Percentiles rank a stretch among this genome's conserved stretches.
Evolutionary conservation across 176 grass and related monocot genomes (phyloP).

Genomic region (Neostapfia colusana): DNA sequence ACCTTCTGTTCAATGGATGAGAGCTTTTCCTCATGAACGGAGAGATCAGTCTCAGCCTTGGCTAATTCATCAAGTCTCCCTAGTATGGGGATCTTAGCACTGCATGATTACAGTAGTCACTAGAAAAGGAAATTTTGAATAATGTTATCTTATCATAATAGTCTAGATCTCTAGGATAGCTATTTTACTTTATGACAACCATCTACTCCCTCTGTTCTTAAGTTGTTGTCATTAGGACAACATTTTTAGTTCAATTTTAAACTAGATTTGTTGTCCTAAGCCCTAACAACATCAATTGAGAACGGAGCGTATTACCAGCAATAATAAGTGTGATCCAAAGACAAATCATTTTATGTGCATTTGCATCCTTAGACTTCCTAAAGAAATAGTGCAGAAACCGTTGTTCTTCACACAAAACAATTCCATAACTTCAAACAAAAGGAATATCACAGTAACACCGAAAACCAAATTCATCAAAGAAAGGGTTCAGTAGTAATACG

Average conservation of each 20-base stretch:
- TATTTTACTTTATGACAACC: conserved; percentile 9
- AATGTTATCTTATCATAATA: conserved; percentile 16
- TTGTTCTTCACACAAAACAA: neutral
- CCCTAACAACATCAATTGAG: too few relatives aligned
- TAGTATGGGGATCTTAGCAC: conserved; percentile 68
- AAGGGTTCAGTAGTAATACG: neutral
- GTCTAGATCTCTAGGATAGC: neutral
- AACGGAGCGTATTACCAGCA: neutral
- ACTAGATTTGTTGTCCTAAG: too few relatives aligned
- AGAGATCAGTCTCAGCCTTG: conserved; percentile 76
- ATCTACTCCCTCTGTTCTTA: neutral
- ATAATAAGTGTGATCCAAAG: conserved; percentile 26
- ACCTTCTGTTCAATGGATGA: conserved; percentile 77
- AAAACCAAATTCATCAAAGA: conserved; percentile 27
- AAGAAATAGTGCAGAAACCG: neutral
- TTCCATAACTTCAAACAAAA: conserved; percentile 11
- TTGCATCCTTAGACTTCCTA: neutral
- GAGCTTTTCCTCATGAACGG: conserved; percentile 53
- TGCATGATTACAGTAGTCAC: conserved; percentile 39
- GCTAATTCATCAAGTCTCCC: conserved; percentile 74
- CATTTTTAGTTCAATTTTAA: too few relatives aligned
- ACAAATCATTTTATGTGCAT: neutral
- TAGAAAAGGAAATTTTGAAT: conserved; percentile 18
- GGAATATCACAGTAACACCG: conserved; percentile 23
- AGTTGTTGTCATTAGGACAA: too few relatives aligned